phyloP scores from a whole-genome alignment of 2,329 filamentous ascomycete genomes.

The Diaporthe longicolla region DNA sequence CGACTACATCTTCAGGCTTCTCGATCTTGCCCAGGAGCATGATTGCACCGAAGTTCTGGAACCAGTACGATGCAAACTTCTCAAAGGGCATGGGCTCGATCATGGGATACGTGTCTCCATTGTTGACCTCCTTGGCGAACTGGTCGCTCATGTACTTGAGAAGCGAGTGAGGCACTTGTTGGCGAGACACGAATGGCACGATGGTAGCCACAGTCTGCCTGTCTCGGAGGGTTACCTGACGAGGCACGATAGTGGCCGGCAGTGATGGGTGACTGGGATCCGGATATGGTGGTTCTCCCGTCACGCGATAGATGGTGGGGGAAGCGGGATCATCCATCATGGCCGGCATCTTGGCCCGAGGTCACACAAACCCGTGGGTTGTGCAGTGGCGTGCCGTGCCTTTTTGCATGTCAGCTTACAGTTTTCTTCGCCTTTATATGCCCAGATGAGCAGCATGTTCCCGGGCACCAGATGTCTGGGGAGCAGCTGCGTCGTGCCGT shows the following conservation, averaged over 20 bases:
- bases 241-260: conserved; percentile 77
- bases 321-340: conserved; percentile 83
- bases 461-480: no score
- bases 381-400: not conserved
- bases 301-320: conserved; percentile 78
- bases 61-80: conserved; percentile 87
- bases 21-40: conserved; percentile 87
- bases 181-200: conserved; percentile 83
- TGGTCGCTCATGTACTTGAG: conserved; percentile 85
- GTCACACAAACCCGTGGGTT: conserved; percentile 7
- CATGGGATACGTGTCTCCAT: conserved; percentile 94
- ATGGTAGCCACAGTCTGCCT: conserved; percentile 87
- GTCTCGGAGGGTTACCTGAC: conserved; percentile 86
- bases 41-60: conserved; percentile 89
- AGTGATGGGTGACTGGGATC: conserved; percentile 73
- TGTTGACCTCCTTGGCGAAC: conserved; percentile 91
- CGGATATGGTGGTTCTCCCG: conserved; percentile 76
- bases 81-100: conserved; percentile 80
- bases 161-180: conserved; percentile 82
- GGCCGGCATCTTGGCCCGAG: conserved; percentile 73
- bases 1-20: conserved; percentile 68
- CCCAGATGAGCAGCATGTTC: not conserved
- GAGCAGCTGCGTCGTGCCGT: conserved; percentile 13
- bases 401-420: conserved; percentile 23
- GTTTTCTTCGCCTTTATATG: not conserved